Percentiles rank a stretch among this genome's conserved stretches.
Conservation (phyloP, 768 basidiomycete species). For the Kwoniella dendrophila region DNA sequence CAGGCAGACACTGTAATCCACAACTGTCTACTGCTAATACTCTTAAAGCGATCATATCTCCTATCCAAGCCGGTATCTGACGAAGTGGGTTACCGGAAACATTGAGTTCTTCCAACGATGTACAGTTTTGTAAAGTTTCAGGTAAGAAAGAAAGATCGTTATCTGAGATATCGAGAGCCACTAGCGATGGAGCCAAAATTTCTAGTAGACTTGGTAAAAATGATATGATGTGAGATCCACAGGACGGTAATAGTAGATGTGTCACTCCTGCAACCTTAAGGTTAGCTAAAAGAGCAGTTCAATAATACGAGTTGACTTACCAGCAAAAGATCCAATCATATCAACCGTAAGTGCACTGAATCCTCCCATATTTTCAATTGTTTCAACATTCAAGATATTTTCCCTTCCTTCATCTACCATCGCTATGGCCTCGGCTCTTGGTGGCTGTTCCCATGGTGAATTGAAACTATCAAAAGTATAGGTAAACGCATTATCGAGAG, state of each 20-base stretch:
- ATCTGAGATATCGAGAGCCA: conserved; percentile 89
- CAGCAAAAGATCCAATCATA: conserved; percentile 54
- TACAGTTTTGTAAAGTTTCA: conserved; percentile 75
- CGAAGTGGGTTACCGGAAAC: conserved; percentile 87
- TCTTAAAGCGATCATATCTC: conserved; percentile 72
- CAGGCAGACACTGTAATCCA: conserved; percentile 73
- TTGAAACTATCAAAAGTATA: conserved; percentile 26
- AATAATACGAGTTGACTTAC: conserved; percentile 59
- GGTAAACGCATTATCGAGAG: conserved; percentile 17
- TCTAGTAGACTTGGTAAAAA: conserved; percentile 74
- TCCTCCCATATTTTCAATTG: conserved; percentile 46
- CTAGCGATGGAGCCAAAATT: conserved; percentile 72
- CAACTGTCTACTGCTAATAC: conserved; percentile 93
- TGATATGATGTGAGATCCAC: conserved; percentile 71
- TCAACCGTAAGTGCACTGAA: conserved; percentile 39
- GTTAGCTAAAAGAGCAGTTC: neutral
- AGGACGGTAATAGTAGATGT: conserved; percentile 85
- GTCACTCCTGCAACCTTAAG: conserved; percentile 70
- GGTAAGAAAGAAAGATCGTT: conserved; percentile 84
- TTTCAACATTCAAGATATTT: conserved; percentile 39
- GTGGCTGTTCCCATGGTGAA: conserved; percentile 26
- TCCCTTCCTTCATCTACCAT: conserved; percentile 50
- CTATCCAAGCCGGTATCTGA: conserved; percentile 86
- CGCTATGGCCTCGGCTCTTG: conserved; percentile 35
- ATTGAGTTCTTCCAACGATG: conserved; percentile 86